phyloP scores from a whole-genome alignment of 306 rosid species.

The Medicago lupulina region DNA sequence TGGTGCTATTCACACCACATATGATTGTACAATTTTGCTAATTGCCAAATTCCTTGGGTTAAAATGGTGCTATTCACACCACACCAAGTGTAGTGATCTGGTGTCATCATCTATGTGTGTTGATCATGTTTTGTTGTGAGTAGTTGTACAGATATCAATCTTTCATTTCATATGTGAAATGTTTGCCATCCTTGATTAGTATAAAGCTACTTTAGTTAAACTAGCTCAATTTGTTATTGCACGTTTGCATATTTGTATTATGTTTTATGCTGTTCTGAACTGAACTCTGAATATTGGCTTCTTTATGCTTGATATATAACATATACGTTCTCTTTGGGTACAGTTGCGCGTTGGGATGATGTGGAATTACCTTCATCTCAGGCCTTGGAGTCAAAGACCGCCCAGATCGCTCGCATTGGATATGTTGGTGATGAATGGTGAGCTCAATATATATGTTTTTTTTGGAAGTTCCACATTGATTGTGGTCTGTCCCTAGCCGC shows the following conservation, averaged over 20 bases:
- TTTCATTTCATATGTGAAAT: neutral
- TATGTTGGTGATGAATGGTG: conserved; percentile 88
- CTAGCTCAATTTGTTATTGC: neutral
- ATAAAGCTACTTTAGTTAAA: neutral
- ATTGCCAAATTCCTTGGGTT: neutral
- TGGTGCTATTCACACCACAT: neutral
- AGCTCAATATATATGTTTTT: conserved; percentile 37
- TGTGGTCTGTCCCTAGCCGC: too few relatives aligned
- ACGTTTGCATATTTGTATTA: conserved; percentile 3
- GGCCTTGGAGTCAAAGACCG: conserved; percentile 46
- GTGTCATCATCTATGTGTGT: neutral
- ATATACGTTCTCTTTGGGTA: conserved; percentile 30
- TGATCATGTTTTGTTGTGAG: neutral
- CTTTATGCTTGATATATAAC: conserved; percentile 18
- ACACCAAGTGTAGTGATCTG: neutral
- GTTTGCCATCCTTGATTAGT: neutral
- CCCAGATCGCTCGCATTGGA: conserved; percentile 58
- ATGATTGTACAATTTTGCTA: neutral
- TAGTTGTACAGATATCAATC: neutral
- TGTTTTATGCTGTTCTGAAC: neutral
- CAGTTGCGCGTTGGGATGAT: conserved; percentile 92
- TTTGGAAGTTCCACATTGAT: too few relatives aligned
- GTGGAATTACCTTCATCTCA: conserved; percentile 55
- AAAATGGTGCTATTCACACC: neutral
- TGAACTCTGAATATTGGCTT: neutral